These are phyloP conservation scores for Colletotrichum caudatum DNA, from an alignment of 2,329 filamentous ascomycete genomes.

Conservation along the genomic window DNA sequence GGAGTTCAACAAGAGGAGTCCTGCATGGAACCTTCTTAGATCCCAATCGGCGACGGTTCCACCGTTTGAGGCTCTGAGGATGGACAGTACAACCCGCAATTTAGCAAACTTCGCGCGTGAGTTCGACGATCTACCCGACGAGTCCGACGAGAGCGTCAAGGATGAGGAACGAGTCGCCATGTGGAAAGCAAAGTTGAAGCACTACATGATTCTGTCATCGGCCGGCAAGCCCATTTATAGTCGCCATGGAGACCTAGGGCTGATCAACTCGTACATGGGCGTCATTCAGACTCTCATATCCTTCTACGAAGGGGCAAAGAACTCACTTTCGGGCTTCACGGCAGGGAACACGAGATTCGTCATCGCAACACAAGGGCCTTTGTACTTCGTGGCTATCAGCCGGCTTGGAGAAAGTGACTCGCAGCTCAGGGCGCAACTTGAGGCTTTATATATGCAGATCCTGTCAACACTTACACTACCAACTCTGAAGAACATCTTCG, in stretches of 20 bases:
- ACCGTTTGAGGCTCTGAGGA: constrained; percentile 68
- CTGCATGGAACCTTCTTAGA: constrained; percentile 76
- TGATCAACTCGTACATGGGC: constrained; percentile 94
- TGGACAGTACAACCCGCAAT: constrained; percentile 59
- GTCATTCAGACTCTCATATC: constrained; percentile 98
- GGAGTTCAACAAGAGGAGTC: constrained; percentile 73
- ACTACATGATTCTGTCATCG: constrained; percentile 95
- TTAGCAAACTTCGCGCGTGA: constrained; percentile 79
- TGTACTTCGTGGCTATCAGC: constrained; percentile 95
- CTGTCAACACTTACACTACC: constrained; percentile 94
- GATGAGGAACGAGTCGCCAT: constrained; percentile 73
- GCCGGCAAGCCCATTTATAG: constrained; percentile 98
- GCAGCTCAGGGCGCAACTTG: constrained; percentile 87
- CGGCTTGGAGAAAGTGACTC: constrained; percentile 90
- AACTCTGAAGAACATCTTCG: constrained; percentile 87
- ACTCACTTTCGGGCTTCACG: constrained; percentile 84
- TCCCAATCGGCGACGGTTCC: constrained; percentile 70
- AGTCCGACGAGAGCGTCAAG: constrained; percentile 54
- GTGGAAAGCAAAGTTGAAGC: constrained; percentile 95
- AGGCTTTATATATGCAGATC: constrained; percentile 98
- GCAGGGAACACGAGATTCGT: constrained; percentile 91
- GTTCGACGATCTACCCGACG: constrained; percentile 79
- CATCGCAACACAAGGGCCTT: constrained; percentile 83
- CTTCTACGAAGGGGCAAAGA: constrained; percentile 86
- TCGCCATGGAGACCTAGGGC: constrained; percentile 87